These are phyloP conservation scores for Dittrichia graveolens DNA, from an alignment of 129 eudicot genomes.

Conservation along the genomic window DNA sequence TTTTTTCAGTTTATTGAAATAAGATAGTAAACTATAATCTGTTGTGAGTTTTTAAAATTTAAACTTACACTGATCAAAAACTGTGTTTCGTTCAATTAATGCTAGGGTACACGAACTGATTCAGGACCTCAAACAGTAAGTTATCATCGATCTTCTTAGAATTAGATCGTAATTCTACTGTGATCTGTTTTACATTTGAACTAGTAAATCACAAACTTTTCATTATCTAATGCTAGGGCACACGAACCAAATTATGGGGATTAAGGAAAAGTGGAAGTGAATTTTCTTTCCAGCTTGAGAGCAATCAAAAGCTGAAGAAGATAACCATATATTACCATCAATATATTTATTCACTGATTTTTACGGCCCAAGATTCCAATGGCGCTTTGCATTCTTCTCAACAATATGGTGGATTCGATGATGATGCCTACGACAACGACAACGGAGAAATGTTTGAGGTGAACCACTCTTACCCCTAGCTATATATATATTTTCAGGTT, in stretches of 20 bases:
- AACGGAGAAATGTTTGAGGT: slow-evolving; percentile 27
- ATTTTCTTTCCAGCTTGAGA: slow-evolving; percentile 22
- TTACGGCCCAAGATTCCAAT: slow-evolving; percentile 22
- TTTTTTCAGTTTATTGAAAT: not conserved
- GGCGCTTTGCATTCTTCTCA: slow-evolving; percentile 15
- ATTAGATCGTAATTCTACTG: no score
- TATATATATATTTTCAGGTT: no score
- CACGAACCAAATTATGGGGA: slow-evolving; percentile 36
- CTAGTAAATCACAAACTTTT: no score
- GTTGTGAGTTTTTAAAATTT: not conserved
- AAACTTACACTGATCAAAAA: not conserved
- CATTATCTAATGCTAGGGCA: no score
- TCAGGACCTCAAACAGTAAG: no score
- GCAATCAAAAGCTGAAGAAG: slow-evolving; percentile 30
- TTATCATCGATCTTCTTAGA: no score
- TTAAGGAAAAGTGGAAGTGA: slow-evolving; percentile 26
- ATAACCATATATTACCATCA: slow-evolving; percentile 25
- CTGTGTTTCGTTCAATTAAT: slow-evolving; percentile 23
- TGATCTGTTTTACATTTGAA: no score
- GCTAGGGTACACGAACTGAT: slow-evolving; percentile 22
- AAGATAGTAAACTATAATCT: not conserved
- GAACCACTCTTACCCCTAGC: not conserved
- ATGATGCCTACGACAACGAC: not conserved
- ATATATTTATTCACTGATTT: slow-evolving; percentile 21
- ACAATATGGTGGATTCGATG: slow-evolving; percentile 30